phyloP scores from a whole-genome alignment of 305 asterid species.

The Plantago rigida region DNA sequence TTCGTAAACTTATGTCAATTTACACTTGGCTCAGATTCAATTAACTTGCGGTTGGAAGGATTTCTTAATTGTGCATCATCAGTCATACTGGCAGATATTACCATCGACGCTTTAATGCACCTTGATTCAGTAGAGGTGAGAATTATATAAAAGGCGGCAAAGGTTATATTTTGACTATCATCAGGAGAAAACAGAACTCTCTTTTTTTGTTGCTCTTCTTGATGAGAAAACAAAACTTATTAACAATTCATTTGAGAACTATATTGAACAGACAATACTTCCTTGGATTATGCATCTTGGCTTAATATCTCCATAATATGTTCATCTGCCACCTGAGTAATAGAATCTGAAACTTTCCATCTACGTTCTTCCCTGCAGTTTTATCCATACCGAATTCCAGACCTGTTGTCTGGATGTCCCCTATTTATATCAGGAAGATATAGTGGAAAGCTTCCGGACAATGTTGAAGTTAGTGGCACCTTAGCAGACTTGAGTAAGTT shows the following conservation, averaged over 20 bases:
- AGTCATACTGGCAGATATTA: conserved; percentile 52
- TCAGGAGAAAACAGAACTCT: conserved; percentile 2
- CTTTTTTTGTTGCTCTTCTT: neutral
- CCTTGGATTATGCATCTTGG: neutral
- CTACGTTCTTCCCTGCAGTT: conserved; percentile 41
- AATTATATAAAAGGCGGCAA: conserved; percentile 8
- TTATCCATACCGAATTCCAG: conserved; percentile 55
- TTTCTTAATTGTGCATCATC: conserved; percentile 51
- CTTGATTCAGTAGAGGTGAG: conserved; percentile 74
- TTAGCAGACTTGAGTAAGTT: conserved; percentile 48
- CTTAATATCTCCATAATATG: neutral
- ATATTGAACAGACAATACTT: neutral
- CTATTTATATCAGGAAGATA: conserved; percentile 69
- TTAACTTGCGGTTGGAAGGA: conserved; percentile 53
- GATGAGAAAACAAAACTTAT: neutral
- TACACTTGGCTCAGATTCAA: conserved; percentile 43
- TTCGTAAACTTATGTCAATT: conserved; percentile 5
- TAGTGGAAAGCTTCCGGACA: conserved; percentile 52
- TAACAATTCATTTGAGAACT: neutral
- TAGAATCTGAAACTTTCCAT: neutral
- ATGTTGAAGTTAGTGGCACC: conserved; percentile 46
- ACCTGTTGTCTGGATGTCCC: conserved; percentile 59
- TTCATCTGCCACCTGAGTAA: no score
- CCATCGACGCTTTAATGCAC: conserved; percentile 45
- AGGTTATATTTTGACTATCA: neutral